A percentile compares a stretch with the other conserved stretches of the same genome.
These are phyloP conservation scores for Cladosporium colombiae DNA, from an alignment of 2,329 filamentous ascomycete species.

Conservation along the genomic window DNA sequence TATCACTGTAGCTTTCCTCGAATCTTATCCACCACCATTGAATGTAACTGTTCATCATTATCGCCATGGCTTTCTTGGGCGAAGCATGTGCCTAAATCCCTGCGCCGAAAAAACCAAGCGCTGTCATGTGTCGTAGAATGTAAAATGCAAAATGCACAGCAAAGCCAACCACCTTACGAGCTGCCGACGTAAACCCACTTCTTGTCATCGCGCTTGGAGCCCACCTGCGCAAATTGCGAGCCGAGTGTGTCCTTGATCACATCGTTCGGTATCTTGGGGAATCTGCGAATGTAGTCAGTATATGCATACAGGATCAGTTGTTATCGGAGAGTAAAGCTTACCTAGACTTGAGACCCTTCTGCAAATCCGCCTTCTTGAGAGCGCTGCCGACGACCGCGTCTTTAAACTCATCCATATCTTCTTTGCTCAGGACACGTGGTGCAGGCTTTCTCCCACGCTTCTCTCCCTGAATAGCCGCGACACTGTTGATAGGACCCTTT, in stretches of 20 bases:
- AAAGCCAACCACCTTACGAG: not conserved
- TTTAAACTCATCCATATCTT: constrained; percentile 68
- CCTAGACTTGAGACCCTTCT: constrained; percentile 73
- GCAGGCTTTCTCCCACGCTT: constrained; percentile 39
- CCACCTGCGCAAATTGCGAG: constrained; percentile 63
- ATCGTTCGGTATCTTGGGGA: constrained; percentile 68
- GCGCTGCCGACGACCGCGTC: constrained; percentile 68
- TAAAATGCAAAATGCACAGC: constrained; percentile 1
- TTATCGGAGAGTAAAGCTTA: constrained; percentile 35
- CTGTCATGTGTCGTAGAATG: constrained; percentile 18
- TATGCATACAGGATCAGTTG: not conserved
- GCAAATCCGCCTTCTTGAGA: constrained; percentile 71
- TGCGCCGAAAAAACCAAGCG: not conserved
- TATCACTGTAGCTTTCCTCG: not conserved
- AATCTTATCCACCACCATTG: not conserved
- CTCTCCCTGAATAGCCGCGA: constrained; percentile 31
- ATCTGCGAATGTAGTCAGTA: constrained; percentile 45
- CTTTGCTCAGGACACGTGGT: constrained; percentile 55
- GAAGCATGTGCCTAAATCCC: not conserved
- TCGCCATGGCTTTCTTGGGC: not conserved
- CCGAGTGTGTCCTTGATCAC: constrained; percentile 72
- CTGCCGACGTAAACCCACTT: constrained; percentile 53
- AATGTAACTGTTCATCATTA: not conserved
- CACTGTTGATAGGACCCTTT: constrained; percentile 38
- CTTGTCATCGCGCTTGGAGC: constrained; percentile 64